Conservation (phyloP, 2,329 filamentous ascomycete species). For the Aplosporella prunicola region DNA sequence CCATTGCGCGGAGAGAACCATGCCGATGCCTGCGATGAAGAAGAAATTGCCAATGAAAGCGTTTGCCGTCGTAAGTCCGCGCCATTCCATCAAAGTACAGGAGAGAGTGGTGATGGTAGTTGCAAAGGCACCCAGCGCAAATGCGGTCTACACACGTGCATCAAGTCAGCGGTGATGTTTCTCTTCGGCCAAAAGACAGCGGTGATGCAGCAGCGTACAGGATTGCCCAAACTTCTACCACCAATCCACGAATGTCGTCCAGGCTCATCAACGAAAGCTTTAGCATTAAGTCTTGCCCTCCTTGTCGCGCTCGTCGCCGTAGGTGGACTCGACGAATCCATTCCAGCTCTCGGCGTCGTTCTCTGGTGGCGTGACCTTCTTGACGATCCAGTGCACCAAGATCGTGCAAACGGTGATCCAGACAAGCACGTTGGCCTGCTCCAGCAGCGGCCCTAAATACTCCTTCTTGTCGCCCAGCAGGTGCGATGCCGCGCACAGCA, state of each 20-base stretch:
- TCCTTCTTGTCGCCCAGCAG: background rate
- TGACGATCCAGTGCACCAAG: conserved; percentile 2
- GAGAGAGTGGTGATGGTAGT: conserved; percentile 47
- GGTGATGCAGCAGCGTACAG: background rate
- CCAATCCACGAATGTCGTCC: background rate
- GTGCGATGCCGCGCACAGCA: background rate
- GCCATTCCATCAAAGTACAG: conserved; percentile 45
- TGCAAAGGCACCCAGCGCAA: conserved; percentile 45
- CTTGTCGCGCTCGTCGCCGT: conserved; percentile 6
- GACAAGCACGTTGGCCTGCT: conserved; percentile 2
- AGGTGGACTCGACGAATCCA: conserved; percentile 7
- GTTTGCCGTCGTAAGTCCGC: conserved; percentile 41
- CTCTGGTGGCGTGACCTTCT: conserved; percentile 5
- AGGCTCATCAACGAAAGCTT: background rate
- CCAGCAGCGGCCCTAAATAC: conserved; percentile 2
- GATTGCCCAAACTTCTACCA: background rate
- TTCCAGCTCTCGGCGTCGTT: conserved; percentile 9
- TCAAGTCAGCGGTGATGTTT: too few species aligned
- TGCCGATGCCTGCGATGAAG: conserved; percentile 41
- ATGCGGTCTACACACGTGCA: conserved; percentile 39
- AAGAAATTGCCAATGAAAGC: conserved; percentile 48
- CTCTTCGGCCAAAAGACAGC: too few species aligned
- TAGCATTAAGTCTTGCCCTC: background rate
- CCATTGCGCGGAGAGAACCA: conserved; percentile 48
- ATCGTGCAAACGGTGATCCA: conserved; percentile 4